Conservation (phyloP, 441 rosid species). For the Gossypium laxum region DNA sequence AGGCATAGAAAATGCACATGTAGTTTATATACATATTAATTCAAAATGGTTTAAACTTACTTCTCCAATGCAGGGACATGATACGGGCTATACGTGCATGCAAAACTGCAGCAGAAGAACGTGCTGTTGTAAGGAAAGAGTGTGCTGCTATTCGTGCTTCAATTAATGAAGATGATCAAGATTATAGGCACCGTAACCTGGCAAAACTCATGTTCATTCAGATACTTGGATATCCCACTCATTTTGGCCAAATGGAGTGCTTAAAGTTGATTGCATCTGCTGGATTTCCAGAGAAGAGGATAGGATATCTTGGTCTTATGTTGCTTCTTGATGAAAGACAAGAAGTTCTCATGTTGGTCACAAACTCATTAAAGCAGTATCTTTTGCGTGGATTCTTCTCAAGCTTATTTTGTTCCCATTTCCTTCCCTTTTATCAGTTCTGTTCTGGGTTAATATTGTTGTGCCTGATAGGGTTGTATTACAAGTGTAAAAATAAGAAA, state of each 20-base stretch:
- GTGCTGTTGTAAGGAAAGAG: constrained; percentile 90
- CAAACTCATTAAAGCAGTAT: constrained; percentile 98
- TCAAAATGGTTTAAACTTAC: neutral
- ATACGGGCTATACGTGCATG: constrained; percentile 90
- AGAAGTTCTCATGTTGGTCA: constrained; percentile 96
- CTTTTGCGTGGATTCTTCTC: constrained; percentile 27
- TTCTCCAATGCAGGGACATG: constrained; percentile 75
- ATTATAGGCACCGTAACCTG: constrained; percentile 72
- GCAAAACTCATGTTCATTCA: constrained; percentile 99
- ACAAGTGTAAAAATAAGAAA: neutral
- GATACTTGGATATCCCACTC: constrained; percentile 99
- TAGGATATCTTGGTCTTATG: constrained; percentile 96
- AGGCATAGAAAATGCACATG: too few relatives aligned
- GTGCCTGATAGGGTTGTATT: too few relatives aligned
- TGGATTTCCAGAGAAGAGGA: constrained; percentile 96
- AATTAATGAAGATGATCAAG: constrained; percentile 80
- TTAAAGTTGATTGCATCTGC: constrained; percentile 84
- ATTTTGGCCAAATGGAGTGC: constrained; percentile 99
- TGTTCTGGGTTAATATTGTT: too few relatives aligned
- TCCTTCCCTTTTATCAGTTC: neutral
- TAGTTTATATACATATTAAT: neutral
- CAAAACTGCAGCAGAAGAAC: constrained; percentile 99
- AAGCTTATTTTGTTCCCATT: neutral
- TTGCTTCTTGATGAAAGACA: constrained; percentile 99
- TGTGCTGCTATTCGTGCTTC: constrained; percentile 89